These are phyloP conservation scores for Pseudopithomyces chartarum DNA, from an alignment of 2,329 filamentous ascomycete genomes.

Conservation along the genomic window DNA sequence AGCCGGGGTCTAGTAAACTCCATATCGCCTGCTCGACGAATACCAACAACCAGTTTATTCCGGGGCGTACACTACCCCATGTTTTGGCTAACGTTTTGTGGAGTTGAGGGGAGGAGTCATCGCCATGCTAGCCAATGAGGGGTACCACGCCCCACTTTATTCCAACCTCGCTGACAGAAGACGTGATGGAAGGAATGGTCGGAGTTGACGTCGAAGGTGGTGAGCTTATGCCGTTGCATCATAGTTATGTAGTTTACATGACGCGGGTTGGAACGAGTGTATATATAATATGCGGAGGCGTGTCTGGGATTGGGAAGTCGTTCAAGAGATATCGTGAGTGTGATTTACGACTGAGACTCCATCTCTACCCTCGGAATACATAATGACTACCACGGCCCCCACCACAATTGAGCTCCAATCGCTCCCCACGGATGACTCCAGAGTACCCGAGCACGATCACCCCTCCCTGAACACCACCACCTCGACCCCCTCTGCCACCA, in stretches of 20 bases:
- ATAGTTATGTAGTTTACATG: background rate
- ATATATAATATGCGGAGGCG: no score
- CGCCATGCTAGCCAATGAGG: background rate
- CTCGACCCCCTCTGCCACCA: background rate
- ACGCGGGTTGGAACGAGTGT: no score
- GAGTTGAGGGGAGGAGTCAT: background rate
- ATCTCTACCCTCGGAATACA: background rate
- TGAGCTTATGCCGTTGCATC: background rate
- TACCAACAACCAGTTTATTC: background rate
- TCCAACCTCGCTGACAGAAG: background rate
- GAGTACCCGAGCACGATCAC: background rate
- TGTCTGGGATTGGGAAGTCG: no score
- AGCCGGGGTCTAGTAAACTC: background rate
- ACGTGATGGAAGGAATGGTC: background rate
- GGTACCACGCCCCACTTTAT: background rate
- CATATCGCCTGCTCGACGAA: background rate
- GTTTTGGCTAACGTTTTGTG: background rate
- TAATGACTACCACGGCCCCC: background rate
- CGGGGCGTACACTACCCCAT: background rate
- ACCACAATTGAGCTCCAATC: background rate
- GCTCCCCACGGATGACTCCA: background rate
- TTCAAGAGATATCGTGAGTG: background rate
- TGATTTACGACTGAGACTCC: background rate
- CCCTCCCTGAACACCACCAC: background rate
- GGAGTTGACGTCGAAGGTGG: no score